These are phyloP conservation scores for Cornus kousa DNA, from an alignment of 148 eudicot genomes.

Conservation along the genomic window DNA sequence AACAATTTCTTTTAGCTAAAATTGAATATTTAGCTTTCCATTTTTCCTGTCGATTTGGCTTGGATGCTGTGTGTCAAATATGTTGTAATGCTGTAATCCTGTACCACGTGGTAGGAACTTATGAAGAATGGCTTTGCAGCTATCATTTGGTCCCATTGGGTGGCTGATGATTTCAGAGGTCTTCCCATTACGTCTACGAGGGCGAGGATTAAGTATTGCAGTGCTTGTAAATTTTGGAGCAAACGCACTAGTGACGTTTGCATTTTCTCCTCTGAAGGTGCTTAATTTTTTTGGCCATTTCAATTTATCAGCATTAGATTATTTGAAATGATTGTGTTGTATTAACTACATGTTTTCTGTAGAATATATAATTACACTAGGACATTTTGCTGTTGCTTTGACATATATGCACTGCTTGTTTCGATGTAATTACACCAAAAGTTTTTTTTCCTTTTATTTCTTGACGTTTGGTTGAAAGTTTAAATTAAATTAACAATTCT, in stretches of 20 bases:
- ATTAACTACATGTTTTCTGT: not conserved
- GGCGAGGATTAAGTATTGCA: slow-evolving; percentile 85
- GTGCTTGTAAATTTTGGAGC: slow-evolving; percentile 90
- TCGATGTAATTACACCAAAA: too few relatives aligned
- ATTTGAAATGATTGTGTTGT: not conserved
- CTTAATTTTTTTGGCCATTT: not conserved
- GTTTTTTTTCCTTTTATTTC: too few relatives aligned
- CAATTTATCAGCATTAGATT: not conserved
- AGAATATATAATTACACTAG: not conserved
- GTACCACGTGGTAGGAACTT: slow-evolving; percentile 3
- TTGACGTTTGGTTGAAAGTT: too few relatives aligned
- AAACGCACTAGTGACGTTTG: slow-evolving; percentile 81
- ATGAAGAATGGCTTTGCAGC: slow-evolving; percentile 40
- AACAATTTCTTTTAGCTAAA: not conserved
- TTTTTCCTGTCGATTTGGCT: not conserved
- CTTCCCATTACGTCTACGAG: slow-evolving; percentile 91
- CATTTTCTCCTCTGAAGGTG: slow-evolving; percentile 95
- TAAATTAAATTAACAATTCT: too few relatives aligned
- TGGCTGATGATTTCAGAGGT: slow-evolving; percentile 98
- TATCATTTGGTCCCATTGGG: slow-evolving; percentile 98
- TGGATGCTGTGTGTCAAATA: not conserved
- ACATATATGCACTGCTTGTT: too few relatives aligned
- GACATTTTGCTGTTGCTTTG: not conserved
- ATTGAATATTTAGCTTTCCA: not conserved
- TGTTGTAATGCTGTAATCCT: not conserved